Percentiles rank a stretch among this genome's conserved stretches.
phyloP scores from a whole-genome alignment of 495 filamentous ascomycete genomes.

The Xylaria flabelliformis region DNA sequence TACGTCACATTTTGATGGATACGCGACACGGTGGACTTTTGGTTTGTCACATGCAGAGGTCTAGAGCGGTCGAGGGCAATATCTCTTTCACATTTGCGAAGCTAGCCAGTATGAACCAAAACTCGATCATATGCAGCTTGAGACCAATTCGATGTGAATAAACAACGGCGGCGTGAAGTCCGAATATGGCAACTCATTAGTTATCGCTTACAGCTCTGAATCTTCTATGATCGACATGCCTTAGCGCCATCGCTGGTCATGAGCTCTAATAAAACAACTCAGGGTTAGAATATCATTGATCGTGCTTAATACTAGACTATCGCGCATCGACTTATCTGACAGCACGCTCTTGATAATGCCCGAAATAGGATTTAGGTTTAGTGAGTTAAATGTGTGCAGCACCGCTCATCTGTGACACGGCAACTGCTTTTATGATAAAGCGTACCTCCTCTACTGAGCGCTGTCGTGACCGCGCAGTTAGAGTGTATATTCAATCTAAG shows the following conservation, averaged over 20 bases:
- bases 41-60: not conserved
- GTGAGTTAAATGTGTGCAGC: not conserved
- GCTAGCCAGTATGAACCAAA: not conserved
- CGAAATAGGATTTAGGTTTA: not conserved
- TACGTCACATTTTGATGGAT: not conserved
- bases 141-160: not conserved
- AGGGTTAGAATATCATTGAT: too few relatives aligned
- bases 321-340: not conserved
- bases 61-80: not conserved
- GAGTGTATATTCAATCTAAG: not conserved
- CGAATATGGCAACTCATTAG: not conserved
- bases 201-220: not conserved
- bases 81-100: not conserved
- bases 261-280: not conserved
- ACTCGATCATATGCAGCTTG: not conserved
- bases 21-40: not conserved
- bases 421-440: not conserved
- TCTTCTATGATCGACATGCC: not conserved
- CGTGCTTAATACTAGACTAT: not conserved
- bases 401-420: not conserved
- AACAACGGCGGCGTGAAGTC: not conserved
- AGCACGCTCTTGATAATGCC: not conserved
- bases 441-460: too few relatives aligned
- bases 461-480: not conserved
- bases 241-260: not conserved